Percentiles rank a stretch among this genome's conserved stretches.
Conservation (phyloP, 140 eudicot species). For the Stevia rebaudiana region DNA sequence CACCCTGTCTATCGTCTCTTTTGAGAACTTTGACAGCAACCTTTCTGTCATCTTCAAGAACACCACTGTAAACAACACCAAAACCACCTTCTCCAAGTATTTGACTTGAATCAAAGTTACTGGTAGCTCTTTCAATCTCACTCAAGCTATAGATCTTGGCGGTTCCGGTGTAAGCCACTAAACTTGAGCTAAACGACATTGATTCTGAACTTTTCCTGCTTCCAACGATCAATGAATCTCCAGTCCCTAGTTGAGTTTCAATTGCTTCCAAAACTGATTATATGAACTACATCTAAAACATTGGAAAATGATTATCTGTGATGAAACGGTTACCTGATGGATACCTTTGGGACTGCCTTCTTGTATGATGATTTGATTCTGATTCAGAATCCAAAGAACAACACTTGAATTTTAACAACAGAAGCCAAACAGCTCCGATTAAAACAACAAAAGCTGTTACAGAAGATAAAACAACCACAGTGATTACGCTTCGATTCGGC, state of each 20-base stretch:
- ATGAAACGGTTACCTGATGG: constrained; percentile 52
- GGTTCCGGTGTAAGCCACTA: constrained; percentile 54
- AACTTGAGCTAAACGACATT: constrained; percentile 62
- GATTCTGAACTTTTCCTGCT: constrained; percentile 62
- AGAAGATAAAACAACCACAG: constrained; percentile 61
- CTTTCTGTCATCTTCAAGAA: constrained; percentile 64
- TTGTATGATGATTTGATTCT: constrained; percentile 28
- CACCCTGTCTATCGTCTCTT: constrained; percentile 73
- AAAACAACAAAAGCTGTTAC: constrained; percentile 61
- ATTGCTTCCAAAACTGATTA: background rate
- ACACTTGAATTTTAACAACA: constrained; percentile 49
- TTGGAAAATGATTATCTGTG: background rate
- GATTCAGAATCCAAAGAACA: constrained; percentile 28
- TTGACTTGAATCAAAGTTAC: constrained; percentile 45
- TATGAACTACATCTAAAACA: background rate
- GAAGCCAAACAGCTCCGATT: constrained; percentile 50
- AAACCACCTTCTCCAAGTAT: constrained; percentile 97
- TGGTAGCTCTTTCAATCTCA: constrained; percentile 70
- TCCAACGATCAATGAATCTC: constrained; percentile 49
- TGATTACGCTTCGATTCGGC: constrained; percentile 35
- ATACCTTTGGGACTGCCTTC: constrained; percentile 38
- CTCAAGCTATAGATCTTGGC: constrained; percentile 62
- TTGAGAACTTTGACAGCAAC: constrained; percentile 92
- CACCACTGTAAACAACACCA: constrained; percentile 80
- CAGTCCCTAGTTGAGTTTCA: constrained; percentile 43